A percentile compares a stretch with the other conserved stretches of the same genome.
Conservation (phyloP, 192 early-diverging fungal species). For the Geranomyces michiganensis region DNA sequence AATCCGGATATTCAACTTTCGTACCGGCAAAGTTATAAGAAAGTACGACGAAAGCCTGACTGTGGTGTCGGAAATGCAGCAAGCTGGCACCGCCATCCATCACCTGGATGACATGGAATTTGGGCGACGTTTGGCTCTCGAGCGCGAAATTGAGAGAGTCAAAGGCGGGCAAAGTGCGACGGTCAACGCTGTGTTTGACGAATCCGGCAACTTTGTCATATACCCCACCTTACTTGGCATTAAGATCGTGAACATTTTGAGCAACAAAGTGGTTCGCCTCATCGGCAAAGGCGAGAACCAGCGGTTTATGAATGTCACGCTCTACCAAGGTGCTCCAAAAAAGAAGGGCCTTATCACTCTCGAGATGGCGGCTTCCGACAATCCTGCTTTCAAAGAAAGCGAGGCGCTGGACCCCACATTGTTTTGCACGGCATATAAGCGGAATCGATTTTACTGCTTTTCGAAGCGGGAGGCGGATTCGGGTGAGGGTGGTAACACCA, state of each 20-base stretch:
- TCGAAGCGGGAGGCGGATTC: slow-evolving; percentile 83
- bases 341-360: slow-evolving; percentile 72
- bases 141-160: slow-evolving; percentile 74
- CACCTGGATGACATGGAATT: slow-evolving; percentile 98
- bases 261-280: slow-evolving; percentile 81
- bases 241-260: slow-evolving; percentile 85
- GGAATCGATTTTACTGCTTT: slow-evolving; percentile 95
- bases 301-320: slow-evolving; percentile 83
- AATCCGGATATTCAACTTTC: slow-evolving; percentile 82
- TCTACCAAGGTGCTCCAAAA: slow-evolving; percentile 89
- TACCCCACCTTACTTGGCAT: slow-evolving; percentile 94
- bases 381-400: slow-evolving; percentile 68
- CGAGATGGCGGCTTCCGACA: slow-evolving; percentile 87
- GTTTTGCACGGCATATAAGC: slow-evolving; percentile 86
- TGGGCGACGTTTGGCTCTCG: slow-evolving; percentile 86
- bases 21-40: slow-evolving; percentile 81
- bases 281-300: slow-evolving; percentile 92
- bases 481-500: slow-evolving; percentile 54
- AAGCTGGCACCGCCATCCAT: slow-evolving; percentile 73
- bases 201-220: slow-evolving; percentile 83
- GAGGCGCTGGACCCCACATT: slow-evolving; percentile 80
- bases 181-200: slow-evolving; percentile 78
- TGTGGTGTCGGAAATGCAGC: slow-evolving; percentile 85
- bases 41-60: slow-evolving; percentile 91
- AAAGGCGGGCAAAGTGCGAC: slow-evolving; percentile 64